phyloP scores from a whole-genome alignment of 1,139 yeast species.

The Suhomyces taliae region DNA sequence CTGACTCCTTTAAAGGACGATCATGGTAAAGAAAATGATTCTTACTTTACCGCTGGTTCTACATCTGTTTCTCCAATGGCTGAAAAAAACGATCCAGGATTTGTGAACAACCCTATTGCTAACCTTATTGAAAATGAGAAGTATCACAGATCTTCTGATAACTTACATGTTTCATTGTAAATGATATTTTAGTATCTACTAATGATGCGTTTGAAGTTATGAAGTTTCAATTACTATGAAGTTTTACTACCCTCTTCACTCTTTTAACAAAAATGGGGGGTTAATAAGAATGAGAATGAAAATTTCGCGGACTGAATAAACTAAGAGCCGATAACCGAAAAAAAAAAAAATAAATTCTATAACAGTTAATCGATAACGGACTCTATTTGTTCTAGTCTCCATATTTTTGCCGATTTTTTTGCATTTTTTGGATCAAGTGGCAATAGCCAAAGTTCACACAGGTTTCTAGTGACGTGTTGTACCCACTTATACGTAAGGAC shows the following conservation, averaged over 20 bases:
- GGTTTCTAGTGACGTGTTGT: no score
- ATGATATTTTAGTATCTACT: not conserved
- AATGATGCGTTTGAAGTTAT: no score
- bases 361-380: not conserved
- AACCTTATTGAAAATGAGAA: slow-evolving; percentile 23
- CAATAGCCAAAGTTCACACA: not conserved
- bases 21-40: slow-evolving; percentile 7
- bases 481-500: not conserved
- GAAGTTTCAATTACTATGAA: no score
- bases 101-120: slow-evolving; percentile 15
- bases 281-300: no score
- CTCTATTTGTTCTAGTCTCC: not conserved
- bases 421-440: not conserved
- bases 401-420: not conserved
- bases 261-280: no score
- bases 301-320: no score
- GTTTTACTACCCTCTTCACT: no score
- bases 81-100: slow-evolving; percentile 7
- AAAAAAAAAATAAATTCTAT: not conserved
- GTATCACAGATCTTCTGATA: slow-evolving; percentile 30
- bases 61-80: slow-evolving; percentile 10
- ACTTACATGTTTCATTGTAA: slow-evolving; percentile 32
- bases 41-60: slow-evolving; percentile 12
- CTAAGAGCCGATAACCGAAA: not conserved
- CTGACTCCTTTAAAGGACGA: slow-evolving; percentile 17